Evolutionary conservation across 2,329 filamentous ascomycete species (phyloP), one percentile per base, ranked within the genome.

Genomic region (Colletotrichum sp.): DNA sequence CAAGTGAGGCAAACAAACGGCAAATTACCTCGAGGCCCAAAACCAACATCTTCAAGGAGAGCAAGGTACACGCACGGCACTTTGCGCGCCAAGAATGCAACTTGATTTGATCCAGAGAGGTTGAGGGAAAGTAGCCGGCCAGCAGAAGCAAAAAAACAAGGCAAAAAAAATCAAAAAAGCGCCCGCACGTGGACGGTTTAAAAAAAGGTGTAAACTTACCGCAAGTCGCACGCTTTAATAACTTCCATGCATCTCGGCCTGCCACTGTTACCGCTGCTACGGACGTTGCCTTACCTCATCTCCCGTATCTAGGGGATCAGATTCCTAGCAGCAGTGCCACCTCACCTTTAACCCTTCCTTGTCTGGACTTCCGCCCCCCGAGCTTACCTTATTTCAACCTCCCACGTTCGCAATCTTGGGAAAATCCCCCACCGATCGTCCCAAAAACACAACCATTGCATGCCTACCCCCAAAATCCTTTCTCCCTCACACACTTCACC

Each of bases 331-430:
- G 61, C 71, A 71, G 74, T 76, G 71, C 74, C 74, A 75, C 72
- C 71, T 76, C 66, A 61, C 70, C 57, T 66, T 75, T 76, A 63
- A 61, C 66, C 65, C 74, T 70, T 76, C 71, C 67, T 71, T 75
- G 66, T 61, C 66, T 65, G 52, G 65, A 48, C 59, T 34, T 60
- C 57, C 59, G 59, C 74, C 60, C 74, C 59, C 74, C 74, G 63
- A 76, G 67, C 71, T 75, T 76, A 74, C 70, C 70, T 76, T 76
- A 76, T 75, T 75, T 75, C 74, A 76, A 76, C 74, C 74, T 76
- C 74, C 61, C 71, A 60, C 64, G 59, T 74, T 70, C 48, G 64
- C 74, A 74, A 74, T 61, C 65, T 65, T 74, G 34, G 18, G 43
- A 68, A 67, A 75, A 67, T 36, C 48, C 24, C 71, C 72, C 61